These are phyloP conservation scores for Starmerella geochares DNA, from an alignment of 805 yeast species.

Conservation along the genomic window DNA sequence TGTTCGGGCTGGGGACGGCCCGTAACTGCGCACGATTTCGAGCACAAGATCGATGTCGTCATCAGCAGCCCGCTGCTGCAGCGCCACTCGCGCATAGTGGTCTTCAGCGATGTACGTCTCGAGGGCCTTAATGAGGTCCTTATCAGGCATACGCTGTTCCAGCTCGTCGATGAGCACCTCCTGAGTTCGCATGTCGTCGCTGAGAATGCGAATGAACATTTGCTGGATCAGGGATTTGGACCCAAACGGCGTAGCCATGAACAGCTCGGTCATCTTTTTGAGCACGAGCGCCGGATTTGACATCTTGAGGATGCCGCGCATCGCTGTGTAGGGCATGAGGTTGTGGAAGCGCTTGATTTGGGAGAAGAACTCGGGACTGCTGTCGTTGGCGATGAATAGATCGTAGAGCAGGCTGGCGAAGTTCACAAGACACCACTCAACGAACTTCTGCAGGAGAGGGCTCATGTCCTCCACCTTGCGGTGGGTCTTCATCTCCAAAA, in stretches of 20 bases:
- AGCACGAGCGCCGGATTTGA: slow-evolving; percentile 83
- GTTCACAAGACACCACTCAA: slow-evolving; percentile 76
- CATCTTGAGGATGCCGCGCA: slow-evolving; percentile 64
- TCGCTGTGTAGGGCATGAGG: slow-evolving; percentile 67
- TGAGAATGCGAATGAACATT: slow-evolving; percentile 58
- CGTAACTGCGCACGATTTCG: slow-evolving; percentile 15
- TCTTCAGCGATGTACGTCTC: slow-evolving; percentile 22
- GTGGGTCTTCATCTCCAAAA: slow-evolving; percentile 54
- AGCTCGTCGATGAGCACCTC: slow-evolving; percentile 44
- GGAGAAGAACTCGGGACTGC: slow-evolving; percentile 61
- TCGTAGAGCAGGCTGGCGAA: slow-evolving; percentile 77
- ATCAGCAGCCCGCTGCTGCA: slow-evolving; percentile 27
- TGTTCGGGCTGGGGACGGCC: slow-evolving; percentile 15
- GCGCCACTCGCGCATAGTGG: slow-evolving; percentile 26
- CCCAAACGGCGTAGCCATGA: slow-evolving; percentile 71
- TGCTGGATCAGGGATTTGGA: slow-evolving; percentile 60
- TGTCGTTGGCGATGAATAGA: slow-evolving; percentile 68
- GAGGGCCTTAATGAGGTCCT: slow-evolving; percentile 24
- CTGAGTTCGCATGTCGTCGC: slow-evolving; percentile 63
- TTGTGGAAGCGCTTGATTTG: slow-evolving; percentile 64
- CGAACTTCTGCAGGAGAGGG: slow-evolving; percentile 55
- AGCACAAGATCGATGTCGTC: slow-evolving; percentile 22
- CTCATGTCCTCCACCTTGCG: slow-evolving; percentile 48
- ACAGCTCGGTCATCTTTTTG: slow-evolving; percentile 66
- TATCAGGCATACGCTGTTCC: slow-evolving; percentile 33